Percentiles rank a stretch among this genome's conserved stretches.
Conservation (phyloP, 2,329 filamentous ascomycete genomes). For the Pseudovirgaria hyperparasitica region DNA sequence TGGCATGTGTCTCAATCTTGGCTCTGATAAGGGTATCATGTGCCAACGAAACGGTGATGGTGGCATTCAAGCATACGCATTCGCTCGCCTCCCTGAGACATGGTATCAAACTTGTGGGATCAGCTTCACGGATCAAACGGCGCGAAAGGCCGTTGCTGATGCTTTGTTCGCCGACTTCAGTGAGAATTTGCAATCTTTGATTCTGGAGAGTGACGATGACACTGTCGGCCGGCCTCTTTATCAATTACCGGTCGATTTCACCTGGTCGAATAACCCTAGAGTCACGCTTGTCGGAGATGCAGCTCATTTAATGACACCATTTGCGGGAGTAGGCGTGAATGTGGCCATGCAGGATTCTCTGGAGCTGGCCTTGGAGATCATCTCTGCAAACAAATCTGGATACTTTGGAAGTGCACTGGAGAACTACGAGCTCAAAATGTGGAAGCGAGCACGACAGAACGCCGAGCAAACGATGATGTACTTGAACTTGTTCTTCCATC, state of each 20-base stretch:
- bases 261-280: slow-evolving; percentile 34
- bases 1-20: slow-evolving; percentile 21
- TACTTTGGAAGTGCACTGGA: slow-evolving; percentile 12
- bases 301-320: slow-evolving; percentile 44
- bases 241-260: slow-evolving; percentile 36
- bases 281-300: slow-evolving; percentile 46
- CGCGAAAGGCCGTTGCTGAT: slow-evolving; percentile 3
- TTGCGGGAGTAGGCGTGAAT: slow-evolving; percentile 46
- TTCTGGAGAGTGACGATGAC: slow-evolving; percentile 11
- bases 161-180: slow-evolving; percentile 26
- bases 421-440: slow-evolving; percentile 20
- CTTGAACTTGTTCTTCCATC: slow-evolving; percentile 7
- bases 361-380: slow-evolving; percentile 33
- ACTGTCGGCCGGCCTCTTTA: slow-evolving; percentile 30
- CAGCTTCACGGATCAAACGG: slow-evolving; percentile 16
- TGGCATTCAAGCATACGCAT: slow-evolving; percentile 28
- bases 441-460: slow-evolving; percentile 11
- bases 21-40: slow-evolving; percentile 5
- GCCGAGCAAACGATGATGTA: slow-evolving; percentile 8
- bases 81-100: slow-evolving; percentile 20
- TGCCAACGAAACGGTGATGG: slow-evolving; percentile 36
- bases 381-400: too few relatives aligned
- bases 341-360: slow-evolving; percentile 40
- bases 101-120: slow-evolving; percentile 31
- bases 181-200: slow-evolving; percentile 11